phyloP scores from a whole-genome alignment of 352 stramenopile species.

The Globisporangium polare region DNA sequence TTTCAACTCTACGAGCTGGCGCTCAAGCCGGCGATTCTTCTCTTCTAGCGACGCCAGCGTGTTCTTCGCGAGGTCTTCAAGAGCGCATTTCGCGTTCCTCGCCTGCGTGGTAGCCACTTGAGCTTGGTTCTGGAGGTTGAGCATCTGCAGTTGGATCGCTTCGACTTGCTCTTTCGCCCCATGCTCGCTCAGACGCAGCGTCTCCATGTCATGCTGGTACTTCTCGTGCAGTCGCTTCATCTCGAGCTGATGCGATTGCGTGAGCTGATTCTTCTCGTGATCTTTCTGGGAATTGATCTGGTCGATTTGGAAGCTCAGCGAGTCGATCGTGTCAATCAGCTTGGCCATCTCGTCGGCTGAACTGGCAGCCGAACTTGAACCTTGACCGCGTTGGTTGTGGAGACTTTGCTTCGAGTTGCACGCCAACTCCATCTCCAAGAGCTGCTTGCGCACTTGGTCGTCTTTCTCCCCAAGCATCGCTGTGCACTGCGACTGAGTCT shows the following conservation, averaged over 20 bases:
- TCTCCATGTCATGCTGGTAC: conserved; percentile 66
- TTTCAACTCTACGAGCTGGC: conserved; percentile 44
- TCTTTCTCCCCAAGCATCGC: conserved; percentile 51
- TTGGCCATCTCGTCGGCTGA: conserved; percentile 38
- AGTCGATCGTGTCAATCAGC: conserved; percentile 74
- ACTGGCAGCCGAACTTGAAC: neutral
- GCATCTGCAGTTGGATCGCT: conserved; percentile 36
- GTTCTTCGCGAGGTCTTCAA: conserved; percentile 52
- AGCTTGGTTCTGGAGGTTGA: conserved; percentile 46
- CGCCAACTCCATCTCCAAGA: conserved; percentile 44
- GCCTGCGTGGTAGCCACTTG: conserved; percentile 49
- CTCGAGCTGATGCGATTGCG: conserved; percentile 41
- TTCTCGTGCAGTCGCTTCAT: conserved; percentile 59
- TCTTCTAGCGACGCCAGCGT: conserved; percentile 54
- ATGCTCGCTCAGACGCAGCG: conserved; percentile 56
- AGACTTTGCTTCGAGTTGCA: conserved; percentile 31
- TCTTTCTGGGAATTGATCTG: conserved; percentile 38
- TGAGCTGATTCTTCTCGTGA: conserved; percentile 28
- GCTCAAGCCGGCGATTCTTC: conserved; percentile 58
- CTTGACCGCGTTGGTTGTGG: conserved; percentile 1
- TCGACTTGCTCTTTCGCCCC: conserved; percentile 57
- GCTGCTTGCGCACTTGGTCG: conserved; percentile 44
- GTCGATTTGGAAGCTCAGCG: conserved; percentile 57
- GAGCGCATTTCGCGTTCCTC: conserved; percentile 35
- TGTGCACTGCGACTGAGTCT: conserved; percentile 34